Conservation (phyloP, 1,284 basidiomycete species). For the Marasmius tenuissimus region DNA sequence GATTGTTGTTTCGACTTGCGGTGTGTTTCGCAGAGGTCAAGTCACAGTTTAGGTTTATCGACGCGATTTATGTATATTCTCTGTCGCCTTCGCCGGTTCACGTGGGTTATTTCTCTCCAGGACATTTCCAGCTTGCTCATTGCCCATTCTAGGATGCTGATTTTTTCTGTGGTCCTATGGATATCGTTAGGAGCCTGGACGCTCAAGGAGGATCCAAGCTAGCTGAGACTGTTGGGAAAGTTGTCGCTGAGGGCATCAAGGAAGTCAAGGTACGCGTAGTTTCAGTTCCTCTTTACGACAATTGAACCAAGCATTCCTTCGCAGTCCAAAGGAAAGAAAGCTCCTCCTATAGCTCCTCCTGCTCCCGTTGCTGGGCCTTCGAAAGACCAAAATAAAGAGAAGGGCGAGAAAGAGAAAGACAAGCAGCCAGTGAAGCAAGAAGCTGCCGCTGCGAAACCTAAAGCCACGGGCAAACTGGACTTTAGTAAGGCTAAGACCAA, state of each 20-base stretch:
- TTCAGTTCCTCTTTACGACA: neutral
- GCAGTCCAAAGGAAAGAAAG: constrained; percentile 14
- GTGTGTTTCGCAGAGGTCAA: constrained; percentile 43
- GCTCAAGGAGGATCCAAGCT: constrained; percentile 41
- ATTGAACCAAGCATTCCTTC: constrained; percentile 4
- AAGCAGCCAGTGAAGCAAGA: constrained; percentile 17
- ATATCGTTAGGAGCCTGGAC: constrained; percentile 50
- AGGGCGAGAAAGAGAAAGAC: constrained; percentile 20
- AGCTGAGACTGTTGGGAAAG: constrained; percentile 48
- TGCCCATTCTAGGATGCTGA: constrained; percentile 52
- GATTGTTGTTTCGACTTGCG: neutral
- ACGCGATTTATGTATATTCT: constrained; percentile 64
- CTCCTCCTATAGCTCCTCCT: constrained; percentile 7
- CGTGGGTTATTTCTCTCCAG: constrained; percentile 37
- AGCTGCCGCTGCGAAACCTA: constrained; percentile 34
- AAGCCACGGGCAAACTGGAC: constrained; percentile 56
- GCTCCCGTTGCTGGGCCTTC: constrained; percentile 32
- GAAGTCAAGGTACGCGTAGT: constrained; percentile 29
- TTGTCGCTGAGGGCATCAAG: constrained; percentile 51
- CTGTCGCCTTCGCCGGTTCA: constrained; percentile 58
- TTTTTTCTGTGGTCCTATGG: constrained; percentile 52
- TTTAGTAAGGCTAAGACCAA: constrained; percentile 65
- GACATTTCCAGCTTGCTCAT: neutral
- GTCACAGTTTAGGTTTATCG: constrained; percentile 45
- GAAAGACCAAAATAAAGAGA: constrained; percentile 25